Base-by-base conservation (phyloP, 768 basidiomycete species). In the Lepiota subincarnata region DNA sequence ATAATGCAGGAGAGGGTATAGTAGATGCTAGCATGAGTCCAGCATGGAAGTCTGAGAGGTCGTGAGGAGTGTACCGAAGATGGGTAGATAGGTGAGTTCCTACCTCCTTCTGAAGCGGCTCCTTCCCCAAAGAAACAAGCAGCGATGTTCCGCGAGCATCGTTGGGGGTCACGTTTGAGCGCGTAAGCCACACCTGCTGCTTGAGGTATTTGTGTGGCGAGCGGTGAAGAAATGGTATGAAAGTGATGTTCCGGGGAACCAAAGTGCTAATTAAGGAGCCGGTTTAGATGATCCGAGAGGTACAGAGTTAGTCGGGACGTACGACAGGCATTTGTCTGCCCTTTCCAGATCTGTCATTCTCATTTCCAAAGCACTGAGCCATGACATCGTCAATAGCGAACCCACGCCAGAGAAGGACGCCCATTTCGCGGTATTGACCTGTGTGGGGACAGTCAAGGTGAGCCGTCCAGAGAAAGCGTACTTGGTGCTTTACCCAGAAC, bases 251-350 rank as follows among this genome's bases (percentile, higher is more conserved):
- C 71, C 1, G 80, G 77, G 4, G 92, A 92, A 12, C 92, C 90
- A 67, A 93, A 92, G 64, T 98, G 94, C 81, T 92, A 19, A 14
- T 56, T 37, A 31, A 50, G 18, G 38, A 36, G 45, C n/a, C 10
- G 16, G 39, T 16, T 40, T n/a, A n/a, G 24, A 53, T 14, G 4
- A 38, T 16, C 31, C 14, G 11, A 12, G 12, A 10, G n/a, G 20
- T 12, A 38, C 6, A 41, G 26, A 11, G 19, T 6, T 13, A 28
- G 24, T 14, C 11, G 6, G 6, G 38, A 66, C 79, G 53, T 77
- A 92, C 90, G 56, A 95, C 89, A 11, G 93, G 93, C 93, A 97
- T 96, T 64, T 95, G 92, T 34, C 90, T 78, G 14, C 94, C 93
- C 64, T 93, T 94, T 6, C 87, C 83, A 10, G 83, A 80, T 10